phyloP scores from a whole-genome alignment of 1,139 yeast genomes.

The Geotrichum siamense region DNA sequence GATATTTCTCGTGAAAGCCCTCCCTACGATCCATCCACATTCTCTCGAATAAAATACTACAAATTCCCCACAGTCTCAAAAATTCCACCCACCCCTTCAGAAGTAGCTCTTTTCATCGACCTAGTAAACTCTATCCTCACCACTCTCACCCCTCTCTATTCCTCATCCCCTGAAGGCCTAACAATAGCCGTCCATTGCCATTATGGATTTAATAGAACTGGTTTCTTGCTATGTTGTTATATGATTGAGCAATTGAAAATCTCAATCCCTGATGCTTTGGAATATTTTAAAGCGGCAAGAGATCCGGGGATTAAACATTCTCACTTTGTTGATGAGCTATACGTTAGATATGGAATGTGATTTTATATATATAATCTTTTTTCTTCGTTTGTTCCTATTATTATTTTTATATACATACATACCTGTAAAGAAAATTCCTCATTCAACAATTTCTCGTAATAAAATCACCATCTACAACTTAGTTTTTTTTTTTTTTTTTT shows the following conservation, averaged over 20 bases:
- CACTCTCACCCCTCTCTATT: slow-evolving; percentile 2
- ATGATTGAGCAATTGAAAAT: slow-evolving; percentile 54
- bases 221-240: slow-evolving; percentile 65
- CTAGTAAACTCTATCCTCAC: slow-evolving; percentile 48
- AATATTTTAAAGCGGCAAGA: slow-evolving; percentile 51
- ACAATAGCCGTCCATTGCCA: slow-evolving; percentile 69
- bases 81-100: slow-evolving; percentile 60
- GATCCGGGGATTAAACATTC: slow-evolving; percentile 73
- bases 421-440: not conserved
- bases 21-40: slow-evolving; percentile 59
- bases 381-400: not conserved
- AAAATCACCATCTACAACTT: too few species aligned
- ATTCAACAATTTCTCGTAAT: too few species aligned
- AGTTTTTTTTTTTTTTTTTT: not conserved
- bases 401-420: too few species aligned
- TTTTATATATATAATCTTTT: not conserved
- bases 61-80: slow-evolving; percentile 76
- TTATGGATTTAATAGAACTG: slow-evolving; percentile 76
- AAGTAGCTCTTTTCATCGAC: slow-evolving; percentile 51
- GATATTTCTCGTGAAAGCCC: slow-evolving; percentile 75
- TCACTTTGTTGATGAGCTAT: slow-evolving; percentile 68
- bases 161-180: slow-evolving; percentile 13
- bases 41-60: slow-evolving; percentile 48
- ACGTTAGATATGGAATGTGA: slow-evolving; percentile 46
- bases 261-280: slow-evolving; percentile 57